These are phyloP conservation scores for Saitozyma podzolica DNA, from an alignment of 768 basidiomycete species.

Conservation along the genomic window DNA sequence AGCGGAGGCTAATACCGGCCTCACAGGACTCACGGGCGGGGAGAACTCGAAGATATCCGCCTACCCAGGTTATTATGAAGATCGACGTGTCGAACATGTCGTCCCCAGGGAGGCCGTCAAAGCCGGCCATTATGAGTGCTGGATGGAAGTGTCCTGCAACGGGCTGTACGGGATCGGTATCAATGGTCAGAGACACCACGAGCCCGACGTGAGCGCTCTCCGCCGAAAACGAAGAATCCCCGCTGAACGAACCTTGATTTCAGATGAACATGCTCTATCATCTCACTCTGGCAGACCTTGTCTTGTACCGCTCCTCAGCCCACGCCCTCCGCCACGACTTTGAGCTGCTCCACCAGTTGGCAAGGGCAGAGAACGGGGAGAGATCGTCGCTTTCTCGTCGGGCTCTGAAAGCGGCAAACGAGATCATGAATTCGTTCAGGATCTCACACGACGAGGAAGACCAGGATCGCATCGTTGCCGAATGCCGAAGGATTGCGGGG, in stretches of 20 bases:
- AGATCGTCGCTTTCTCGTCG: neutral
- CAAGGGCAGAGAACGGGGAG: neutral
- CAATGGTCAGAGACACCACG: conserved; percentile 1
- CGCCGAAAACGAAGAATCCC: neutral
- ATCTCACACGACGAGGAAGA: neutral
- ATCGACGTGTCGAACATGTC: conserved; percentile 89
- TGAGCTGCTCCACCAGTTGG: conserved; percentile 13
- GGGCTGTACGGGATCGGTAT: conserved; percentile 89
- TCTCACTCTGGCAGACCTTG: no score
- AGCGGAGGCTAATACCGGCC: no score
- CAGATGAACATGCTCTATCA: no score
- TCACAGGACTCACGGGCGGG: conserved; percentile 18
- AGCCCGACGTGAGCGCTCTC: conserved; percentile 12
- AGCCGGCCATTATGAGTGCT: conserved; percentile 55
- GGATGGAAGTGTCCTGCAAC: conserved; percentile 56
- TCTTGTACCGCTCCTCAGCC: no score
- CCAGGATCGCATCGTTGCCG: conserved; percentile 26
- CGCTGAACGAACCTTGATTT: no score
- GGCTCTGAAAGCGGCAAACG: conserved; percentile 37
- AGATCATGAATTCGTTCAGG: conserved; percentile 81
- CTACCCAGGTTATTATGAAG: conserved; percentile 38
- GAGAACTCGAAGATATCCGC: neutral
- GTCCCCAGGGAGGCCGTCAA: conserved; percentile 67
- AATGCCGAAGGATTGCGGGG: conserved; percentile 68
- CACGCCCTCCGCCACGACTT: conserved; percentile 55